A percentile compares a stretch with the other conserved stretches of the same genome.
Conservation (phyloP, 208 protist genomes). For the Crithidia fasciculata region DNA sequence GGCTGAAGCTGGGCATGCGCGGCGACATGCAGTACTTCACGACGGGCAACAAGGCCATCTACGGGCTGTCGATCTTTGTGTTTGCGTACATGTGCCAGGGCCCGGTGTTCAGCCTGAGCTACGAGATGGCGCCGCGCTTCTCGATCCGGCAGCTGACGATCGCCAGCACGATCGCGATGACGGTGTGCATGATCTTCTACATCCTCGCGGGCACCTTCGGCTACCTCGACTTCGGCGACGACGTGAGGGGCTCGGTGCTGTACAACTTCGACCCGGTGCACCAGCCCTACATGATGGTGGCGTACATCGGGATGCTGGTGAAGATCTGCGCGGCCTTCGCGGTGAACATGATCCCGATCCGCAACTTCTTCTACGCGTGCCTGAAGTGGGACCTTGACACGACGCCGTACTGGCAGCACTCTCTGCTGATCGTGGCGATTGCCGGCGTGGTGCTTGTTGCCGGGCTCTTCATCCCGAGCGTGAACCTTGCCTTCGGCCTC, state of each 20-base stretch:
- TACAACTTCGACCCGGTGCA: constrained; percentile 67
- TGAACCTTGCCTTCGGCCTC: constrained; percentile 73
- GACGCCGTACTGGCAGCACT: constrained; percentile 66
- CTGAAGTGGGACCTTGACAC: constrained; percentile 53
- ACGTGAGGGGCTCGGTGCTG: constrained; percentile 45
- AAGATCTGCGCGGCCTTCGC: constrained; percentile 65
- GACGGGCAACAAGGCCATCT: constrained; percentile 48
- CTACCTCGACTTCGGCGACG: constrained; percentile 75
- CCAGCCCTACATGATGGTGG: constrained; percentile 64
- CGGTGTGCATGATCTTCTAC: constrained; percentile 68
- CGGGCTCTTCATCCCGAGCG: constrained; percentile 69
- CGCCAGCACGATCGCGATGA: constrained; percentile 53
- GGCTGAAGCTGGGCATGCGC: constrained; percentile 34
- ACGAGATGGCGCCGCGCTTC: constrained; percentile 49
- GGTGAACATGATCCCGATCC: constrained; percentile 59
- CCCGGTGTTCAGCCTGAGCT: constrained; percentile 42
- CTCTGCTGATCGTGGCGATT: constrained; percentile 34
- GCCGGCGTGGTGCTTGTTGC: constrained; percentile 46
- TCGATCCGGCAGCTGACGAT: constrained; percentile 52
- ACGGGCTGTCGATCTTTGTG: constrained; percentile 51
- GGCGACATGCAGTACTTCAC: constrained; percentile 47
- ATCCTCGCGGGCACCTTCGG: constrained; percentile 67
- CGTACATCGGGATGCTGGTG: constrained; percentile 67
- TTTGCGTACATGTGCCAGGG: constrained; percentile 81
- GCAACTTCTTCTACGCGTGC: constrained; percentile 66